Conservation (phyloP, 495 filamentous ascomycete genomes). For the Hyphodiscus hymeniophilus region DNA sequence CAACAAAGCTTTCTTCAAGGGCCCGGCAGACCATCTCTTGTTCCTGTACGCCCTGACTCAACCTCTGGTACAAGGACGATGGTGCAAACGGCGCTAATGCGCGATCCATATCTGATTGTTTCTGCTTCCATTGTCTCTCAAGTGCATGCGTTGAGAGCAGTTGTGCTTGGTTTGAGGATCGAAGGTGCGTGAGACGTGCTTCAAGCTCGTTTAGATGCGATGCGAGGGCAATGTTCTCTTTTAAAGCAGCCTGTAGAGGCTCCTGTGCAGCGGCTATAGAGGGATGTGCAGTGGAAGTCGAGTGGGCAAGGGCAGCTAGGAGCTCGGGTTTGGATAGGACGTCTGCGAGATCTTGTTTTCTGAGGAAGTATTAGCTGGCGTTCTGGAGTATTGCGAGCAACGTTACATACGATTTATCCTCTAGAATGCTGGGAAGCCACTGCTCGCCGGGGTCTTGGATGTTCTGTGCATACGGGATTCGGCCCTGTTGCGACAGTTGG, state of each 20-base stretch:
- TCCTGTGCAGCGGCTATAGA: conserved; percentile 45
- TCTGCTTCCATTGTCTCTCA: conserved; percentile 83
- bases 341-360: conserved; percentile 55
- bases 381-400: neutral
- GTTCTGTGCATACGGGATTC: conserved; percentile 11
- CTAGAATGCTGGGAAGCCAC: conserved; percentile 63
- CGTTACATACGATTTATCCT: conserved; percentile 63
- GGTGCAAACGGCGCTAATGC: conserved; percentile 80
- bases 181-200: conserved; percentile 51
- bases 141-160: conserved; percentile 76
- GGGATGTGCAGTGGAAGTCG: conserved; percentile 57
- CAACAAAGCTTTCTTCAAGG: conserved; percentile 85
- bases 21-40: conserved; percentile 75
- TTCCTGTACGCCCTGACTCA: conserved; percentile 67
- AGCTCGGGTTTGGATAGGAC: conserved; percentile 52
- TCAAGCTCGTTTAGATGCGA: conserved; percentile 50
- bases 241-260: conserved; percentile 51
- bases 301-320: conserved; percentile 55
- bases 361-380: conserved; percentile 13
- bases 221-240: conserved; percentile 59
- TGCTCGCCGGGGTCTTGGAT: conserved; percentile 40
- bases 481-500: conserved; percentile 9
- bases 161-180: conserved; percentile 63
- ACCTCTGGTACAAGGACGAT: conserved; percentile 69
- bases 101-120: conserved; percentile 80